A percentile compares a stretch with the other conserved stretches of the same genome.
Conservation (phyloP, 1,284 basidiomycete species). For the Ceratobasidium theobromae region DNA sequence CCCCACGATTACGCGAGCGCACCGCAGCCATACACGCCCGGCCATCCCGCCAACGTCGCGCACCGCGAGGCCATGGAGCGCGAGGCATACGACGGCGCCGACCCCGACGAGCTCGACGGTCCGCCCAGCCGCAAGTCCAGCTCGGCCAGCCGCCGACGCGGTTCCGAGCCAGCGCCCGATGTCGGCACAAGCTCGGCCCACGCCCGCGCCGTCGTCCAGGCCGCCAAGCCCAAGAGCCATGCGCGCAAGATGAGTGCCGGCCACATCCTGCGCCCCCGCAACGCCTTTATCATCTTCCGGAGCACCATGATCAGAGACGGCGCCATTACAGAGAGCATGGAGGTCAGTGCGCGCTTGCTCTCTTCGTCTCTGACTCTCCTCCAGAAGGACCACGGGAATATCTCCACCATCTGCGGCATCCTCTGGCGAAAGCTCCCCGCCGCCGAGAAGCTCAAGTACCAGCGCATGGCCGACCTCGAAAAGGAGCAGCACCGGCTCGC, state of each 20-base stretch:
- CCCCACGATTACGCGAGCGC: slow-evolving; percentile 29
- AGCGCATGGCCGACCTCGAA: slow-evolving; percentile 28
- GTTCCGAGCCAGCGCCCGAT: background rate
- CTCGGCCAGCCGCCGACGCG: slow-evolving; percentile 16
- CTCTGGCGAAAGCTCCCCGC: slow-evolving; percentile 26
- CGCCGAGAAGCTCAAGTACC: slow-evolving; percentile 28
- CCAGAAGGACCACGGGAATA: slow-evolving; percentile 29
- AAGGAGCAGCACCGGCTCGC: slow-evolving; percentile 26
- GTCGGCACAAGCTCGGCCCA: slow-evolving; percentile 16
- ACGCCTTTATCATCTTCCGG: slow-evolving; percentile 30
- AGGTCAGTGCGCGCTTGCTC: background rate
- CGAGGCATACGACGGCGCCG: slow-evolving; percentile 22
- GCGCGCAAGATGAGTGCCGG: slow-evolving; percentile 30
- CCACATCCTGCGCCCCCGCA: slow-evolving; percentile 23
- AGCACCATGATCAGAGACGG: slow-evolving; percentile 28
- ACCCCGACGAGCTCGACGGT: slow-evolving; percentile 6
- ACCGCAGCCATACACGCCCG: slow-evolving; percentile 24
- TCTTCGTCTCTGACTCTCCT: background rate
- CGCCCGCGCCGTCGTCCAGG: background rate
- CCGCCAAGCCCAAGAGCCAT: slow-evolving; percentile 28
- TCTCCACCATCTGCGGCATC: slow-evolving; percentile 29
- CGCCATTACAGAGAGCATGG: slow-evolving; percentile 22
- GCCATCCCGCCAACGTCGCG: slow-evolving; percentile 28
- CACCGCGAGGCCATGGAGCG: slow-evolving; percentile 30
- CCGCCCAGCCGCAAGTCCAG: slow-evolving; percentile 16